phyloP scores from a whole-genome alignment of 306 rosid genomes.

The Dicorynia guianensis region DNA sequence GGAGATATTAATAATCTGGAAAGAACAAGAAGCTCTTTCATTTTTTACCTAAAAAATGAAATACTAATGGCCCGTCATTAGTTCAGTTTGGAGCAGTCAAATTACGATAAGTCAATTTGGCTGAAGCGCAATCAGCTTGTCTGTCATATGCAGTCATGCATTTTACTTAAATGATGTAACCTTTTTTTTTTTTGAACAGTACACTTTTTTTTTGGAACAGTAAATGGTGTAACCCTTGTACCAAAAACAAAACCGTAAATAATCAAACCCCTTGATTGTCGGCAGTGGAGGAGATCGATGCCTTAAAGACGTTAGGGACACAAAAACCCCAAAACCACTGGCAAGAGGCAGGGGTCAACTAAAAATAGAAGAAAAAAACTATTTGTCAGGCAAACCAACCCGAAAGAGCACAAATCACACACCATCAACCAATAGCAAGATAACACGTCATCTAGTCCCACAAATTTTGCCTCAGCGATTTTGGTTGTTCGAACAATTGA shows the following conservation, averaged over 20 bases:
- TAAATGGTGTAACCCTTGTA: conserved; percentile 21
- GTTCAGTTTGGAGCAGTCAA: too few relatives aligned
- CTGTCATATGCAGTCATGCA: background rate
- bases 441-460: conserved; percentile 29
- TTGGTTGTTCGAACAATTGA: too few relatives aligned
- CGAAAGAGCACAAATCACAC: conserved; percentile 17
- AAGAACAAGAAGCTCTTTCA: too few relatives aligned
- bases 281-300: conserved; percentile 14
- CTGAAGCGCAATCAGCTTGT: conserved; percentile 18
- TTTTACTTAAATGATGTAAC: conserved; percentile 32
- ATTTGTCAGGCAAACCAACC: background rate
- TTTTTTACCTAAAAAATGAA: background rate
- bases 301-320: background rate
- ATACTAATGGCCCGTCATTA: background rate
- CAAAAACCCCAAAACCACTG: background rate
- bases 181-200: too few relatives aligned
- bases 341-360: background rate
- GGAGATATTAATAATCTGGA: too few relatives aligned
- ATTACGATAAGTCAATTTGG: background rate
- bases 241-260: conserved; percentile 23
- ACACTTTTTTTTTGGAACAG: too few relatives aligned
- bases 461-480: too few relatives aligned
- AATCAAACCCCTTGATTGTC: conserved; percentile 38
- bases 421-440: background rate
- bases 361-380: background rate